phyloP scores from a whole-genome alignment of 106 monocot genomes.

The Acorus gramineus region DNA sequence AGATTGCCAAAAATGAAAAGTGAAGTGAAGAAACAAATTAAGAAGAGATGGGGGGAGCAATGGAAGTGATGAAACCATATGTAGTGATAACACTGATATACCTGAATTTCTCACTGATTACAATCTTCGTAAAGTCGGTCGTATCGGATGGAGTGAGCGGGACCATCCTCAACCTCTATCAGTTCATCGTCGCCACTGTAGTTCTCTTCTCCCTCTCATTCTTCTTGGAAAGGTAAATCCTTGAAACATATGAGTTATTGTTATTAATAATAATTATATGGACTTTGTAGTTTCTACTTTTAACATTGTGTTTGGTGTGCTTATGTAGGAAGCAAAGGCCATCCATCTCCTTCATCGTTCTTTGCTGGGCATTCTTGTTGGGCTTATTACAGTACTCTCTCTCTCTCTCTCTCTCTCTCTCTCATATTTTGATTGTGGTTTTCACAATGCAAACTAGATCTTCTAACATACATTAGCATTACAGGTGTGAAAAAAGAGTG shows the following conservation, averaged over 20 bases:
- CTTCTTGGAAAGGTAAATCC: background rate
- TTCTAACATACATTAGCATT: too few species aligned
- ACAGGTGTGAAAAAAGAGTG: background rate
- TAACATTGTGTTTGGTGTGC: background rate
- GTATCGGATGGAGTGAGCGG: constrained; percentile 1
- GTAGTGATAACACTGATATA: too few species aligned
- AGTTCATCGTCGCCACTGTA: constrained; percentile 6
- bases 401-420: background rate
- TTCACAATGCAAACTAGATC: background rate
- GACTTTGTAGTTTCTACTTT: background rate
- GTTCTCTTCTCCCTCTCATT: constrained; percentile 9
- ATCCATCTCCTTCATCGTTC: background rate
- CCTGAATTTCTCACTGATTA: too few species aligned
- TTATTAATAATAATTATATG: too few species aligned
- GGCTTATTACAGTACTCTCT: constrained; percentile 7
- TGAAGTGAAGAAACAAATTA: too few species aligned
- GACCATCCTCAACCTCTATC: constrained; percentile 16
- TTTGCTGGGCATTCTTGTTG: constrained; percentile 13
- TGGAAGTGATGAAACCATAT: too few species aligned
- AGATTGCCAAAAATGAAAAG: too few species aligned
- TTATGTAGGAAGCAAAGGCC: constrained; percentile 2
- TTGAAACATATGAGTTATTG: too few species aligned
- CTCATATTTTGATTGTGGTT: background rate
- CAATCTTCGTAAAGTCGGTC: too few species aligned
- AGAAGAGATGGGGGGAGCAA: too few species aligned